Evolutionary conservation across 768 basidiomycete genomes (phyloP).

Genomic region (Leccinum boreale): DNA sequence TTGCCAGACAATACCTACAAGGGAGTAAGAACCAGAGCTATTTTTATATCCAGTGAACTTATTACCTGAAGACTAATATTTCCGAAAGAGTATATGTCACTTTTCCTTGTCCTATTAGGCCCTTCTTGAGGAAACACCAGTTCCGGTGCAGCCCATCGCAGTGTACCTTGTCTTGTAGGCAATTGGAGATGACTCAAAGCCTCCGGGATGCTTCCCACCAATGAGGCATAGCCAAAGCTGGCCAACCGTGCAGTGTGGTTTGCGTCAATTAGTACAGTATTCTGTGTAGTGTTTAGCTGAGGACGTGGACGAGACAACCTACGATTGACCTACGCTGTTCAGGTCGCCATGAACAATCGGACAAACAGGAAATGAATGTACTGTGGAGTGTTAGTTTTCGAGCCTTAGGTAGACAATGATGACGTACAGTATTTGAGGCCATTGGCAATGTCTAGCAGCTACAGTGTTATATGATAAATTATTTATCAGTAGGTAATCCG

Average conservation of each 20-base stretch:
- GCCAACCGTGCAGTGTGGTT: background rate
- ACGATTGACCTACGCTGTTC: background rate
- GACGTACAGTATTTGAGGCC: background rate
- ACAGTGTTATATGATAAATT: background rate
- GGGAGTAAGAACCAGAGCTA: background rate
- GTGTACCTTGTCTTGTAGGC: background rate
- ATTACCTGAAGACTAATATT: background rate
- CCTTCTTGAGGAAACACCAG: background rate
- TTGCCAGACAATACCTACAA: background rate
- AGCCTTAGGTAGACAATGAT: background rate
- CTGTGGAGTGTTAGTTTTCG: background rate
- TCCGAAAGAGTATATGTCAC: background rate
- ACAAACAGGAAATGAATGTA: background rate
- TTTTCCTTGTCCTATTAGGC: background rate
- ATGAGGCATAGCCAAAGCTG: background rate
- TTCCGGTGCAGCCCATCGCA: background rate
- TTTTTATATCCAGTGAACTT: background rate
- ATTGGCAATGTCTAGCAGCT: background rate
- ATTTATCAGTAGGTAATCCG: background rate
- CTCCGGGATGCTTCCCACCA: background rate
- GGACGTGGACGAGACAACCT: background rate
- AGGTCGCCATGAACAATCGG: background rate
- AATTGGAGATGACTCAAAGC: background rate
- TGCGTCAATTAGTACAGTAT: background rate
- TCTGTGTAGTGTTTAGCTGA: background rate